Conservation (phyloP, 352 stramenopile species). For the Globisporangium alternatum region DNA sequence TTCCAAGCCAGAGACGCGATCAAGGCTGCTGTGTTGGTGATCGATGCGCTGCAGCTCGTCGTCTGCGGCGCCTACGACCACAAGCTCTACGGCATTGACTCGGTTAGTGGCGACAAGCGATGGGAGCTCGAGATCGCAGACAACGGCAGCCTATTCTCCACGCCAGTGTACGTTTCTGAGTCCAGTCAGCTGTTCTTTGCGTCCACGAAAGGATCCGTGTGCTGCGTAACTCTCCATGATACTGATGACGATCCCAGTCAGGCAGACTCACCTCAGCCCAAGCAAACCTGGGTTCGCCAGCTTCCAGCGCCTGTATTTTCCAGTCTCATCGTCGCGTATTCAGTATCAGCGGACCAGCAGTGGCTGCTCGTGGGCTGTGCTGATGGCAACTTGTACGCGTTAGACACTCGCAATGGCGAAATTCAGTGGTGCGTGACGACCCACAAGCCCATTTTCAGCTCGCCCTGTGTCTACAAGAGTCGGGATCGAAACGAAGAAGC, state of each 20-base stretch:
- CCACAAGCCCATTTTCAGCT: slow-evolving; percentile 57
- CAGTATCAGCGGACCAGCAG: slow-evolving; percentile 7
- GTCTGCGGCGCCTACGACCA: slow-evolving; percentile 52
- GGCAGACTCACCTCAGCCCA: neutral
- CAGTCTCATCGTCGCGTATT: slow-evolving; percentile 24
- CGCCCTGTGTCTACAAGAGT: slow-evolving; percentile 35
- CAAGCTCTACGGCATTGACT: slow-evolving; percentile 38
- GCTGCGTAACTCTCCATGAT: slow-evolving; percentile 18
- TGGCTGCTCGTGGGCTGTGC: slow-evolving; percentile 47
- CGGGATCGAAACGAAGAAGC: neutral
- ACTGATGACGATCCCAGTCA: neutral
- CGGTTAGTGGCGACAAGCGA: slow-evolving; percentile 14
- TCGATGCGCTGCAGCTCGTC: slow-evolving; percentile 40
- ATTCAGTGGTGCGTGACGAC: slow-evolving; percentile 38
- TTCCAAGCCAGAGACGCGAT: slow-evolving; percentile 39
- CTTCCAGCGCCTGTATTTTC: slow-evolving; percentile 56
- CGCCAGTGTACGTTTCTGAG: slow-evolving; percentile 26
- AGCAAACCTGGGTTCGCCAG: slow-evolving; percentile 5
- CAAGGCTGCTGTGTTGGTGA: slow-evolving; percentile 45
- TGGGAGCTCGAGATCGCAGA: slow-evolving; percentile 27
- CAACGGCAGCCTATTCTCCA: slow-evolving; percentile 49
- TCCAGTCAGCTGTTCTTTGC: slow-evolving; percentile 31
- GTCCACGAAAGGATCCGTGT: slow-evolving; percentile 37
- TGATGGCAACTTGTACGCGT: slow-evolving; percentile 41
- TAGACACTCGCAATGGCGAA: slow-evolving; percentile 22